phyloP scores from a whole-genome alignment of 2,329 filamentous ascomycete genomes.

The Cytospora piceae region DNA sequence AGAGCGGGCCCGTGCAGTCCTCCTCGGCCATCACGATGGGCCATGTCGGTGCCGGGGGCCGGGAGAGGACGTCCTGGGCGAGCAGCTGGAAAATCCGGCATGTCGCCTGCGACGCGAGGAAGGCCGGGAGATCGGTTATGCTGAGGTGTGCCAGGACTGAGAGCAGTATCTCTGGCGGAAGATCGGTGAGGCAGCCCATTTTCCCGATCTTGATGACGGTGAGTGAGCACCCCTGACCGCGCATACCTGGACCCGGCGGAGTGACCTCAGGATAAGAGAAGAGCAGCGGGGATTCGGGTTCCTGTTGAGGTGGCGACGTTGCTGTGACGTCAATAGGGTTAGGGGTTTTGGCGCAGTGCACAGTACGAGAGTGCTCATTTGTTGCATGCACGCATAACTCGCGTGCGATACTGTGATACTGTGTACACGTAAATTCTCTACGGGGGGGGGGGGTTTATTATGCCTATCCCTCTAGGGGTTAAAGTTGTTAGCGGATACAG shows the following conservation, averaged over 20 bases:
- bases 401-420: no score
- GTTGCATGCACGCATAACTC: no score
- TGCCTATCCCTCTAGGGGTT: no score
- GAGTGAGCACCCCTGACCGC: background rate
- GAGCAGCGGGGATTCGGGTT: no score
- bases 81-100: conserved; percentile 4
- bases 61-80: conserved; percentile 1
- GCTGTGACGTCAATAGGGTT: background rate
- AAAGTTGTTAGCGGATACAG: no score
- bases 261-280: background rate
- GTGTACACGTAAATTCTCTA: no score
- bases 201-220: background rate
- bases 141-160: conserved; percentile 13
- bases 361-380: no score
- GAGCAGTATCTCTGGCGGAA: background rate
- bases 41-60: background rate
- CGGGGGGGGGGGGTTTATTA: no score
- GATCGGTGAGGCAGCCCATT: background rate
- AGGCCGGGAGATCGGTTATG: conserved; percentile 8
- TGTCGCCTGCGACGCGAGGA: conserved; percentile 9
- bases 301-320: background rate
- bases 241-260: no score
- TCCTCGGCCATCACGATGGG: background rate
- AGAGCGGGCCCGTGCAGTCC: background rate
- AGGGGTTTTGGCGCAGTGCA: background rate